Percentiles rank a stretch among this genome's conserved stretches.
These are phyloP conservation scores for Coemansia sp. DNA, from an alignment of 192 early-diverging fungal genomes.

Conservation along the genomic window DNA sequence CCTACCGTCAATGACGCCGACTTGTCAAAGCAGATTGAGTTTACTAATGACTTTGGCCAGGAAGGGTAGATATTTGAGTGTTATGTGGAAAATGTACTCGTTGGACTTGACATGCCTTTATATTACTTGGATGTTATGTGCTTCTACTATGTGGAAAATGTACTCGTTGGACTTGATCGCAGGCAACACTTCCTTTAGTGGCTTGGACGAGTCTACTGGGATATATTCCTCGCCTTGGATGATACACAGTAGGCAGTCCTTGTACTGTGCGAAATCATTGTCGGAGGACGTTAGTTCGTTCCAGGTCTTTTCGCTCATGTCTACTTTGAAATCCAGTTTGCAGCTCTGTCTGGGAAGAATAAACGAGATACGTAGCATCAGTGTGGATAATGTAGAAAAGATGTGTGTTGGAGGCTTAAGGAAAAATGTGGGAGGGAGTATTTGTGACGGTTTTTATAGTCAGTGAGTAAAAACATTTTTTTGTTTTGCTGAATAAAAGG, in stretches of 20 bases:
- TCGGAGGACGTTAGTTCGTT: not conserved
- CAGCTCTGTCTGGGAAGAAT: slow-evolving; percentile 3
- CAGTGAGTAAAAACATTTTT: too few species aligned
- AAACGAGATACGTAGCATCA: not conserved
- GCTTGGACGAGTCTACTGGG: not conserved
- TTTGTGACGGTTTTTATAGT: too few species aligned
- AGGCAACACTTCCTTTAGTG: not conserved
- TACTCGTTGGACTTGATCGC: not conserved
- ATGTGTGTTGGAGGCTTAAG: too few species aligned
- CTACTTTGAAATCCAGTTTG: not conserved
- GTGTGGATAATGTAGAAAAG: too few species aligned
- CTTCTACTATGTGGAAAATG: not conserved
- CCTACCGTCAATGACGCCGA: slow-evolving; percentile 87
- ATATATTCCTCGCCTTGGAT: not conserved
- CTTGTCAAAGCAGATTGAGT: slow-evolving; percentile 81
- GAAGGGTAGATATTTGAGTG: slow-evolving; percentile 41
- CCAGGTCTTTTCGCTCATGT: not conserved
- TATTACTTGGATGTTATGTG: too few species aligned
- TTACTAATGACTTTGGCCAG: slow-evolving; percentile 84
- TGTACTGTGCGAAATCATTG: not conserved
- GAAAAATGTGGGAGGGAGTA: too few species aligned
- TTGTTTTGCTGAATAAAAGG: too few species aligned
- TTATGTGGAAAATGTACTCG: too few species aligned
- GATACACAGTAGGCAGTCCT: not conserved
- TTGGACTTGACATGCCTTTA: too few species aligned